phyloP scores from a whole-genome alignment of 2,329 filamentous ascomycete species.

The Penicillium sp. region DNA sequence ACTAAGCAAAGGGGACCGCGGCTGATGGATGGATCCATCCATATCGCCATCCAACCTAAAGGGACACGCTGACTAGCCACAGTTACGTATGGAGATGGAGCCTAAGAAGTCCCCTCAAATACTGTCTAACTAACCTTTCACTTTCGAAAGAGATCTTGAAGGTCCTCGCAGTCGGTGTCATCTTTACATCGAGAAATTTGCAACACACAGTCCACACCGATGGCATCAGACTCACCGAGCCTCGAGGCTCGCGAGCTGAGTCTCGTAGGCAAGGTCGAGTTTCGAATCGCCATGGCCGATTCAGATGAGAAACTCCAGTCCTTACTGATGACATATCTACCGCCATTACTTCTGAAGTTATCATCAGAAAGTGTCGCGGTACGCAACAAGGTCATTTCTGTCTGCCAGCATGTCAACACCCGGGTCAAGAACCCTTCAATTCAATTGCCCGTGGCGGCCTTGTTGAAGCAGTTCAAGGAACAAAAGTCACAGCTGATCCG shows the following conservation, averaged over 20 bases:
- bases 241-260: constrained; percentile 63
- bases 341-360: constrained; percentile 78
- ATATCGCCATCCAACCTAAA: neutral
- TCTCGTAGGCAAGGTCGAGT: constrained; percentile 78
- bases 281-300: constrained; percentile 74
- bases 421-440: constrained; percentile 58
- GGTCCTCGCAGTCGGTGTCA: constrained; percentile 1
- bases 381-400: constrained; percentile 67
- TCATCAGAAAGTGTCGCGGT: constrained; percentile 74
- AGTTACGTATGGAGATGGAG: neutral
- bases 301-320: constrained; percentile 76
- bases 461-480: constrained; percentile 86
- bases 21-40: too few relatives aligned
- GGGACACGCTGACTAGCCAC: neutral
- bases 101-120: neutral
- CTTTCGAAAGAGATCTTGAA: too few relatives aligned
- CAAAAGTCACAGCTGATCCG: constrained; percentile 67
- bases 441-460: constrained; percentile 72
- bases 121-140: too few relatives aligned
- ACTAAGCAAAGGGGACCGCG: too few relatives aligned
- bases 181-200: neutral
- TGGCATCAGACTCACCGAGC: constrained; percentile 33
- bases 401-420: constrained; percentile 67
- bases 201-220: constrained; percentile 10
- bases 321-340: constrained; percentile 70